phyloP scores from a whole-genome alignment of 805 yeast genomes.

The Gaillardinia entomophila region DNA sequence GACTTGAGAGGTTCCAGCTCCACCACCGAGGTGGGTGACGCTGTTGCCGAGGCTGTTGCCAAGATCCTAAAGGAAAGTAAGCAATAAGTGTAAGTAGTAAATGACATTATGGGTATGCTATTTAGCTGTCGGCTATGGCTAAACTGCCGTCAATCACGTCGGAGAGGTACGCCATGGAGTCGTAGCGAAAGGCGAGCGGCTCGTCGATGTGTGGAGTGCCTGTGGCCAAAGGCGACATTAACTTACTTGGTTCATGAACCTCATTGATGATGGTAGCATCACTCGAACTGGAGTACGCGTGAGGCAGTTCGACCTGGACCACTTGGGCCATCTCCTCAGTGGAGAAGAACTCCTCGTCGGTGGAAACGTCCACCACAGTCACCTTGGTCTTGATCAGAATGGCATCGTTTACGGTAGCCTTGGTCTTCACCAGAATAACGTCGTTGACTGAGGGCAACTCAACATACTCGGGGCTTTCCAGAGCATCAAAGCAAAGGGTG shows the following conservation, averaged over 20 bases:
- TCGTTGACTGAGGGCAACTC: not conserved
- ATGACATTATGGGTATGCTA: not conserved
- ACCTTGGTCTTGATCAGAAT: not conserved
- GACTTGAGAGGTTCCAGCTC: slow-evolving; percentile 82
- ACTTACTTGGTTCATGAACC: not conserved
- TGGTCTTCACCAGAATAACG: not conserved
- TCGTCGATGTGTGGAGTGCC: slow-evolving; percentile 5
- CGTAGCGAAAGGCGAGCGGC: slow-evolving; percentile 12
- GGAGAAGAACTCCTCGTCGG: slow-evolving; percentile 31
- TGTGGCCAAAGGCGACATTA: slow-evolving; percentile 8
- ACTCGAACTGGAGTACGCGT: slow-evolving; percentile 10
- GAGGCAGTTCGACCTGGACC: slow-evolving; percentile 1
- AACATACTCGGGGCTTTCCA: not conserved
- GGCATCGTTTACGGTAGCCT: not conserved
- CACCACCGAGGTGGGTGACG: slow-evolving; percentile 92
- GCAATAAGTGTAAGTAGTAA: not conserved
- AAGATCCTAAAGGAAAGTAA: slow-evolving; percentile 39
- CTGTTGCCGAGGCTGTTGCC: slow-evolving; percentile 70
- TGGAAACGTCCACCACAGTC: not conserved
- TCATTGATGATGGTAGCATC: slow-evolving; percentile 17
- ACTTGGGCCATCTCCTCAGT: slow-evolving; percentile 14
- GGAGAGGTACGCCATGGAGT: slow-evolving; percentile 26
- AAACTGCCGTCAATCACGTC: slow-evolving; percentile 22
- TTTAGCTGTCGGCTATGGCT: slow-evolving; percentile 2
- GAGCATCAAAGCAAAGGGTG: not conserved